A percentile compares a stretch with the other conserved stretches of the same genome.
These are phyloP conservation scores for Phytophthora vignae DNA, from an alignment of 352 stramenopile species.

Conservation along the genomic window DNA sequence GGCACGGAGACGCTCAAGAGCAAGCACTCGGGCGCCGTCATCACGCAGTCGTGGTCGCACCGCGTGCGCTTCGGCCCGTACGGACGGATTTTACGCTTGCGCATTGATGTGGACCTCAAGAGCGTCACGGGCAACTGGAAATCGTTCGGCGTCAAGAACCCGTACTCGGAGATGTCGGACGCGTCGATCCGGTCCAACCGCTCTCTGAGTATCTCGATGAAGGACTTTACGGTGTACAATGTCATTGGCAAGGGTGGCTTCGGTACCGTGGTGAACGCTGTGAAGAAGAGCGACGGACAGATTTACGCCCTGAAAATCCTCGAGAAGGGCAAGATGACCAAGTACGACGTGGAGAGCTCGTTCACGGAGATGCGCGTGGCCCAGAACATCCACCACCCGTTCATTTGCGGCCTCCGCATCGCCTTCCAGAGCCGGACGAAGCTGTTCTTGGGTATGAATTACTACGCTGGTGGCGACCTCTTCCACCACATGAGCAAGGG, in stretches of 20 bases:
- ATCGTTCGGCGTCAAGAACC: slow-evolving; percentile 80
- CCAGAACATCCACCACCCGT: slow-evolving; percentile 91
- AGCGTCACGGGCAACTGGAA: slow-evolving; percentile 80
- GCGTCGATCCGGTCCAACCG: slow-evolving; percentile 84
- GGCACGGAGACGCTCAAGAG: slow-evolving; percentile 85
- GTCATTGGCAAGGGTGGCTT: slow-evolving; percentile 91
- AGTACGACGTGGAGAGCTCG: slow-evolving; percentile 90
- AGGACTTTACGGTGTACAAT: slow-evolving; percentile 92
- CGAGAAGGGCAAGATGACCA: slow-evolving; percentile 91
- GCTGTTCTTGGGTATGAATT: slow-evolving; percentile 90
- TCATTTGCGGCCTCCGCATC: slow-evolving; percentile 86
- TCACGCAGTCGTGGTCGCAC: slow-evolving; percentile 81
- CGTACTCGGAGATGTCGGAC: slow-evolving; percentile 81
- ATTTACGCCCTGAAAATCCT: slow-evolving; percentile 94
- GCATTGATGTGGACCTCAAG: slow-evolving; percentile 82
- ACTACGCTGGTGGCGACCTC: slow-evolving; percentile 86
- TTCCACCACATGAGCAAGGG: slow-evolving; percentile 93
- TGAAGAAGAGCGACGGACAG: slow-evolving; percentile 91
- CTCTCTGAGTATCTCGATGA: slow-evolving; percentile 89
- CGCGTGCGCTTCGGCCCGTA: slow-evolving; percentile 83
- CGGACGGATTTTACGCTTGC: slow-evolving; percentile 82
- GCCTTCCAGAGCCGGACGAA: slow-evolving; percentile 90
- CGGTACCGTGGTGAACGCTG: slow-evolving; percentile 89
- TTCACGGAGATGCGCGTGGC: slow-evolving; percentile 92
- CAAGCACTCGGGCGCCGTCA: slow-evolving; percentile 74